Evolutionary conservation across 331 rosid genomes (phyloP).

Genomic region (Pyrus hybrid): DNA sequence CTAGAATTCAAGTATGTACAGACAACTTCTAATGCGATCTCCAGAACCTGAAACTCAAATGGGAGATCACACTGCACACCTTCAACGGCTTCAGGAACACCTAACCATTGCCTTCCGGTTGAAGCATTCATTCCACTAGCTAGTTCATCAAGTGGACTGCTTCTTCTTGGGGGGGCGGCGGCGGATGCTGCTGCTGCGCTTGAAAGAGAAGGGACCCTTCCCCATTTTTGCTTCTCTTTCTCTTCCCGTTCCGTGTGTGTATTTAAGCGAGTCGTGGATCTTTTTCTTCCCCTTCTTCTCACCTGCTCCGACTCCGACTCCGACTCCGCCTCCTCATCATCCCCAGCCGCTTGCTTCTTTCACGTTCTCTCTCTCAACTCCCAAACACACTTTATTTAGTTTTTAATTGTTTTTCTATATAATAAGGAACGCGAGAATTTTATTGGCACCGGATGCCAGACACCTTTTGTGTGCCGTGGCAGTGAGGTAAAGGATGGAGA

Average conservation of each 20-base stretch:
- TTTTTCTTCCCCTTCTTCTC: background rate
- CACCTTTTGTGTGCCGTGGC: no score
- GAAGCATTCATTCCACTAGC: constrained; percentile 39
- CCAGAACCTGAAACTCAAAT: constrained; percentile 89
- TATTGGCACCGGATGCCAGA: no score
- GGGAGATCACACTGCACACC: constrained; percentile 79
- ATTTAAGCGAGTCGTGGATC: background rate
- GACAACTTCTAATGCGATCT: constrained; percentile 86
- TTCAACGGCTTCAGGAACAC: constrained; percentile 47
- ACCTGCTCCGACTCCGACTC: background rate
- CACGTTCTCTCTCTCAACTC: no score
- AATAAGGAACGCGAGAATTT: no score
- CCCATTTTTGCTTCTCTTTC: constrained; percentile 24
- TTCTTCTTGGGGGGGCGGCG: constrained; percentile 32
- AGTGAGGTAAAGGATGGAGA: no score
- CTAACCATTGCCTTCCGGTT: constrained; percentile 41
- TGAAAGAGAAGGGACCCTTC: constrained; percentile 39
- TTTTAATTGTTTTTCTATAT: no score
- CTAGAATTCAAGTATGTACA: constrained; percentile 64
- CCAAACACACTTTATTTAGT: no score
- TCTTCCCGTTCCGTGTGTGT: background rate
- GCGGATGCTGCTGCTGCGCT: constrained; percentile 23
- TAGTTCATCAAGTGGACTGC: constrained; percentile 33
- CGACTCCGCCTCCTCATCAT: background rate
- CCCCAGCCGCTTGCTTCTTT: background rate